Conservation (phyloP, 306 rosid species). For the Fragaria nilgerrensis region DNA sequence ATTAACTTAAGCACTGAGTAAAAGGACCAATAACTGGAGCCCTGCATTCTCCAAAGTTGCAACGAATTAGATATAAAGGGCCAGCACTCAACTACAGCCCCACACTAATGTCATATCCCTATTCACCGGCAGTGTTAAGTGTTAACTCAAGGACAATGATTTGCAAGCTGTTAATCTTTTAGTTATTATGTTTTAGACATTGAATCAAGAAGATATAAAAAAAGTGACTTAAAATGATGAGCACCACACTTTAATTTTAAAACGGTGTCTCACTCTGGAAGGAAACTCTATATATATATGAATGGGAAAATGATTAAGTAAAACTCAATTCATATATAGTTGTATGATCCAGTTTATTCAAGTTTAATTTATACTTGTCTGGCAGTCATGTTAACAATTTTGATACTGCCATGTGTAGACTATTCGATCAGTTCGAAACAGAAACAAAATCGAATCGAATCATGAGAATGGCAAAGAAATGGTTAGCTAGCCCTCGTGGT, state of each 20-base stretch:
- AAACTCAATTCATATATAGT: not conserved
- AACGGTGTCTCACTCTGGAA: too few relatives aligned
- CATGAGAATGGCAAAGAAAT: not conserved
- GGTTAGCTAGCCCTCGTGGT: not conserved
- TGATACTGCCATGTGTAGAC: not conserved
- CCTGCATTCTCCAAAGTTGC: not conserved
- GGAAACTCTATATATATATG: too few relatives aligned
- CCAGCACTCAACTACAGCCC: not conserved
- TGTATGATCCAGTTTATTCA: not conserved
- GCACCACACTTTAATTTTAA: too few relatives aligned
- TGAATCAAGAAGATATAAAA: too few relatives aligned
- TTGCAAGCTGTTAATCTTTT: not conserved
- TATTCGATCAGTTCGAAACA: not conserved
- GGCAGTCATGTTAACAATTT: not conserved
- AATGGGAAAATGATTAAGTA: not conserved
- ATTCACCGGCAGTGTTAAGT: not conserved
- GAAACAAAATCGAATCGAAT: not conserved
- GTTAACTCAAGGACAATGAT: not conserved
- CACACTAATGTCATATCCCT: not conserved
- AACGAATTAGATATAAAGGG: not conserved
- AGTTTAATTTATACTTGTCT: not conserved
- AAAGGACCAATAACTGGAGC: not conserved
- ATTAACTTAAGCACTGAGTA: not conserved
- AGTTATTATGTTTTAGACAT: too few relatives aligned
- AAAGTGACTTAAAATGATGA: too few relatives aligned